These are phyloP conservation scores for Aspergillus sp. DNA, from an alignment of 2,329 filamentous ascomycete species.

Conservation along the genomic window DNA sequence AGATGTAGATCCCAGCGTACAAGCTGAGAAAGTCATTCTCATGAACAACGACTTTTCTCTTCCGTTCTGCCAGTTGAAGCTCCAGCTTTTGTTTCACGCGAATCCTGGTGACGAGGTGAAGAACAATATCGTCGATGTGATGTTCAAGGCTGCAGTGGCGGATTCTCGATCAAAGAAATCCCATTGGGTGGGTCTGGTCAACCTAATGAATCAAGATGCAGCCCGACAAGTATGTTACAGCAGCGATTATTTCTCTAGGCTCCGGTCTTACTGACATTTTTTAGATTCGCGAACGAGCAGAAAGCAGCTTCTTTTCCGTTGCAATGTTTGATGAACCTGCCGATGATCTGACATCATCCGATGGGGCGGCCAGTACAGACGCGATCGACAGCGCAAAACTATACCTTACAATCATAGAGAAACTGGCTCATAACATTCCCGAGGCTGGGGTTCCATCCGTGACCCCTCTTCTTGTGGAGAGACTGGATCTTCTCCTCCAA, in stretches of 20 bases:
- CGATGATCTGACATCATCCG: constrained; percentile 7
- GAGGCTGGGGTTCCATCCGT: constrained; percentile 33
- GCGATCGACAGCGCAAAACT: constrained; percentile 35
- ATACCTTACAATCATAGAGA: constrained; percentile 41
- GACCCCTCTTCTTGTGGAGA: constrained; percentile 39
- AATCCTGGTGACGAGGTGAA: constrained; percentile 28
- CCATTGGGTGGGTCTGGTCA: constrained; percentile 42
- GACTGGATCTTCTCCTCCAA: constrained; percentile 40
- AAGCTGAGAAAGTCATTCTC: constrained; percentile 36
- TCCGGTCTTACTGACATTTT: constrained; percentile 16
- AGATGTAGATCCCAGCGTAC: constrained; percentile 20
- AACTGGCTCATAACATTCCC: constrained; percentile 38
- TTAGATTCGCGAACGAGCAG: constrained; percentile 42
- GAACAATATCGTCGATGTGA: constrained; percentile 37
- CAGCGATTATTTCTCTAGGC: constrained; percentile 5
- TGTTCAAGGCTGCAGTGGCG: constrained; percentile 41
- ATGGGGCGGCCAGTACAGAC: constrained; percentile 12
- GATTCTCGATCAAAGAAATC: constrained; percentile 34
- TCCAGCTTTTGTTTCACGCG: constrained; percentile 40
- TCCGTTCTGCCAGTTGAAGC: constrained; percentile 43
- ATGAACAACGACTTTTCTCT: constrained; percentile 45
- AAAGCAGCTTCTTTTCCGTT: constrained; percentile 41
- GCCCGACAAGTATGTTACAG: constrained; percentile 32
- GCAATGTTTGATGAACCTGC: constrained; percentile 29
- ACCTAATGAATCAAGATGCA: constrained; percentile 38